Evolutionary conservation across 2,329 filamentous ascomycete genomes (phyloP), one percentile per base, ranked within the genome.

Genomic region (Exophiala spinifera): DNA sequence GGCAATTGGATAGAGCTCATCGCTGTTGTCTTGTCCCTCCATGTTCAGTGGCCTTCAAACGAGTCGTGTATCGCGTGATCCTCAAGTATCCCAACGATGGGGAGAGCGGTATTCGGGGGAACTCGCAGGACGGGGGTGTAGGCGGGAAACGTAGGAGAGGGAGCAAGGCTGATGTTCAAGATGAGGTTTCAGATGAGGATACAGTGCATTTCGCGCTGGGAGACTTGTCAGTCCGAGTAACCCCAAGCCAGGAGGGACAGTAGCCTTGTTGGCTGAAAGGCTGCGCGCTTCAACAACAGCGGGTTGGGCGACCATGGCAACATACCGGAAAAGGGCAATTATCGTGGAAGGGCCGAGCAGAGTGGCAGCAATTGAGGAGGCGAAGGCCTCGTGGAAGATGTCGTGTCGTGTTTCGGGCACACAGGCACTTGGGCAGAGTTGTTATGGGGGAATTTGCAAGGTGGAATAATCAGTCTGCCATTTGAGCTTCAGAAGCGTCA

Each of bases 1-100:
- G 71, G 95, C 94, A 80, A 99, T 99, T 73, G 94, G 94, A 76
- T 97, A 99, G 70, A 99, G 91, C 86, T 97, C 95, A 78, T 99
- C 94, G 75, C 87, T 95, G 79, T 92, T 85, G 76, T 87, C 89
- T 74, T 86, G 82, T 77, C 87, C 87, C 78, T 96, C 90, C 92
- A 97, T 97, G 74, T 74, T 81, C 82, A 76, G 73, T 65, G 57
- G 65, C 62, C 63, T 66, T 66, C 62, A 64, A 63, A 61, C 46
- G 60, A 56, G 56, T 44, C 21, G 48, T 56, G 51, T 59, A 57
- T 63, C 49, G 55, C 65, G 61, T 59, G 61, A 63, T 63, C 63
- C 57, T 64, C 46, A 47, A 56, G 47, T 51, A 28, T 36, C 42
- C 34, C 37, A 13, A 45, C 17, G 21, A 28, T 20, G 48, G n/a